phyloP scores from a whole-genome alignment of 2,329 filamentous ascomycete species.

The Endocalyx cinctus region DNA sequence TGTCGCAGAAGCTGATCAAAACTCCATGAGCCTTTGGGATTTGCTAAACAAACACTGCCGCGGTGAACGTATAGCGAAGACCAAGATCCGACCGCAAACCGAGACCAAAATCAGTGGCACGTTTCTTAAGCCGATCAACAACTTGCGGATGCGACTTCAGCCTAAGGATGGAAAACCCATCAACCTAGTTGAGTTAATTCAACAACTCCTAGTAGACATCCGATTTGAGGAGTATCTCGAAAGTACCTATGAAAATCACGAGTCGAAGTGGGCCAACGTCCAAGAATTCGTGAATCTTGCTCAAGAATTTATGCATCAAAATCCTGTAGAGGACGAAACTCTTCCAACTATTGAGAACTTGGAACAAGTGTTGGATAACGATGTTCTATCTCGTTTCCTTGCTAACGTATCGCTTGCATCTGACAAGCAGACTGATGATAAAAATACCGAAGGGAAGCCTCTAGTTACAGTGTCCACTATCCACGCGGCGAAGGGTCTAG shows the following conservation, averaged over 20 bases:
- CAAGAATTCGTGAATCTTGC: constrained; percentile 82
- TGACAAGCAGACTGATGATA: constrained; percentile 63
- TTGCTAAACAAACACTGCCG: constrained; percentile 57
- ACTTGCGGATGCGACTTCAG: constrained; percentile 27
- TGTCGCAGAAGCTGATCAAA: constrained; percentile 69
- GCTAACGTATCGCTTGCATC: constrained; percentile 84
- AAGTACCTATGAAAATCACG: constrained; percentile 65
- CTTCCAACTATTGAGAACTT: constrained; percentile 67
- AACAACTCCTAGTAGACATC: constrained; percentile 58
- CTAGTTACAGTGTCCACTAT: constrained; percentile 92
- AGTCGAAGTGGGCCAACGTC: constrained; percentile 81
- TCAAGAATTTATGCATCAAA: constrained; percentile 58
- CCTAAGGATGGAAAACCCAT: constrained; percentile 24
- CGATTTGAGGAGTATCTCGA: constrained; percentile 71
- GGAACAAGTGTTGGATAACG: constrained; percentile 62
- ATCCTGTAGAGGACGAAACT: constrained; percentile 44
- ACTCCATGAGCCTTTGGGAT: constrained; percentile 68
- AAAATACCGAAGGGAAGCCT: constrained; percentile 50
- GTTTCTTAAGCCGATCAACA: constrained; percentile 41
- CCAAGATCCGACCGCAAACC: constrained; percentile 44
- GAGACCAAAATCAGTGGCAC: constrained; percentile 50
- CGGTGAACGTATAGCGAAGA: constrained; percentile 42
- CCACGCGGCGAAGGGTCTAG: constrained; percentile 89
- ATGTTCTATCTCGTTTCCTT: constrained; percentile 70
- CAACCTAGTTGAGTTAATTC: constrained; percentile 44